Percentiles rank a stretch among this genome's conserved stretches.
These are phyloP conservation scores for Guillardia theta DNA, from an alignment of 78 protist genomes.

Conservation along the genomic window DNA sequence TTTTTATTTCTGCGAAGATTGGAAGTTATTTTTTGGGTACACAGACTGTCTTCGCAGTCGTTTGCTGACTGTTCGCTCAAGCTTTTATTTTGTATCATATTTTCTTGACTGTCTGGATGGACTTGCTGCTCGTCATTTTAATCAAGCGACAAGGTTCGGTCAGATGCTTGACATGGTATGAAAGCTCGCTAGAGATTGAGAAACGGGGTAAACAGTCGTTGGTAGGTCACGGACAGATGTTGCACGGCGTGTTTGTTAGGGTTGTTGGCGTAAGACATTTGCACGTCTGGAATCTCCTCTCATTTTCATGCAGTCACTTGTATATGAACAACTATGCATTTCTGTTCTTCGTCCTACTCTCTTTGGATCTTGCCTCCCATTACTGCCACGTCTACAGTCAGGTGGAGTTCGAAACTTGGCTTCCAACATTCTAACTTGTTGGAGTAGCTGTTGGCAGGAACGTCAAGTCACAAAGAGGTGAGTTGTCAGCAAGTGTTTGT, in stretches of 20 bases:
- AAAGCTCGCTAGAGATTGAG: not conserved
- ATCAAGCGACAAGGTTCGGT: conserved; percentile 3
- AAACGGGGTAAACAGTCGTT: not conserved
- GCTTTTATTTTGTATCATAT: not conserved
- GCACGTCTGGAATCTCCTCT: too few species aligned
- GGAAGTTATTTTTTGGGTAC: not conserved
- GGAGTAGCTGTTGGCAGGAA: not conserved
- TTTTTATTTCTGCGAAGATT: not conserved
- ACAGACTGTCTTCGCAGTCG: too few species aligned
- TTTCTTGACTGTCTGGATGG: conserved; percentile 23
- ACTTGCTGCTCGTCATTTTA: not conserved
- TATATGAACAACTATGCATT: not conserved
- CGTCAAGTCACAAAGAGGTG: not conserved
- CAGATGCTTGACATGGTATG: conserved; percentile 36
- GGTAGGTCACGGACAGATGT: conserved; percentile 8
- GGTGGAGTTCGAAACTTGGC: too few species aligned
- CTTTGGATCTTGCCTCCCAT: conserved; percentile 11
- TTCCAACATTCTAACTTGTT: too few species aligned
- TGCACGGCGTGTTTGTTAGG: not conserved
- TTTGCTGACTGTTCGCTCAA: too few species aligned
- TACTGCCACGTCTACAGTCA: conserved; percentile 13
- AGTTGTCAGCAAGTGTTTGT: too few species aligned
- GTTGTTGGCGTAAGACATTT: too few species aligned
- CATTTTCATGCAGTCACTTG: too few species aligned
- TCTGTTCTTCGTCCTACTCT: not conserved